Evolutionary conservation across 805 yeast species (phyloP).

Genomic region (Saccharomycopsis amapae): DNA sequence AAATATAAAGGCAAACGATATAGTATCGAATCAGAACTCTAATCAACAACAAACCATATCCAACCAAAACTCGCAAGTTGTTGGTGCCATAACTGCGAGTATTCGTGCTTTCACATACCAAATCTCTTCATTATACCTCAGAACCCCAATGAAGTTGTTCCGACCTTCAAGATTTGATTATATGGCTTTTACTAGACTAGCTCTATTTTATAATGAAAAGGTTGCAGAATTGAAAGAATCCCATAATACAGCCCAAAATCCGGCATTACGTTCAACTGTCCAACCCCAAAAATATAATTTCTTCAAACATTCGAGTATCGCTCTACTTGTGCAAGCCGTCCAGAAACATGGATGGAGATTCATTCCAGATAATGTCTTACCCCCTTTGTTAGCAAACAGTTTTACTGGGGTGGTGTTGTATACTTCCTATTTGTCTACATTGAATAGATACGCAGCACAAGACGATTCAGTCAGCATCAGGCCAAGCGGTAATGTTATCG

Average conservation of each 20-base stretch:
- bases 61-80: conserved; percentile 41
- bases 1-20: too few species aligned
- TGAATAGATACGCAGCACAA: conserved; percentile 30
- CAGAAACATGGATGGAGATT: conserved; percentile 78
- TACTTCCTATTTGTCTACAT: conserved; percentile 63
- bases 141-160: conserved; percentile 80
- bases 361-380: conserved; percentile 71
- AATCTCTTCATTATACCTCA: conserved; percentile 64
- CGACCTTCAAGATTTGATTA: conserved; percentile 89
- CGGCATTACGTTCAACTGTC: conserved; percentile 5
- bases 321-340: conserved; percentile 63
- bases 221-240: conserved; percentile 1
- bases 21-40: not conserved
- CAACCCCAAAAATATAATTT: conserved; percentile 27
- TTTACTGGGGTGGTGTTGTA: conserved; percentile 83
- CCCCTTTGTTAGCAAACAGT: conserved; percentile 84
- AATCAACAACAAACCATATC: conserved; percentile 27
- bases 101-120: conserved; percentile 79
- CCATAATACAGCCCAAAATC: not conserved
- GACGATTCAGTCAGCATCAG: conserved; percentile 24
- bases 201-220: conserved; percentile 9
- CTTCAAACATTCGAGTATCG: conserved; percentile 72
- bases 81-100: conserved; percentile 80
- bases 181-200: conserved; percentile 56
- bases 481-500: conserved; percentile 21